Percentiles rank a stretch among this genome's conserved stretches.
phyloP scores from a whole-genome alignment of 768 basidiomycete genomes.

The Agrocybe chaxingu region DNA sequence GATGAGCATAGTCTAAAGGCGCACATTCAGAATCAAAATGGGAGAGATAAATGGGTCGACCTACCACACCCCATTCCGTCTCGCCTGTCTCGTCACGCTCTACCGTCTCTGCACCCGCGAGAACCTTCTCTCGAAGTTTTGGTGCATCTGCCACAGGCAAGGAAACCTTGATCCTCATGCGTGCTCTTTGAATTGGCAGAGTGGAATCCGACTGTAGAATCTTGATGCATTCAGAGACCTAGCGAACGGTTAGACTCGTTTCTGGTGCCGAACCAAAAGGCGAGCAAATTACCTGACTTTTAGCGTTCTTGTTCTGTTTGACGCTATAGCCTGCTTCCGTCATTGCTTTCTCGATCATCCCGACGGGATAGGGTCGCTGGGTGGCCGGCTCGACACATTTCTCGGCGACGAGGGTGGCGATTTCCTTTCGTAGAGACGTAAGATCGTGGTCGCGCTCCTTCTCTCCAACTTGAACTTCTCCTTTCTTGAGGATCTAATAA shows the following conservation, averaged over 20 bases:
- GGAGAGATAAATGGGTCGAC: slow-evolving; percentile 23
- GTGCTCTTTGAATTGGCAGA: slow-evolving; percentile 89
- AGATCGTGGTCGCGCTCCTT: slow-evolving; percentile 95
- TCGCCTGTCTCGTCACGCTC: slow-evolving; percentile 76
- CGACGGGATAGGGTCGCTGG: slow-evolving; percentile 85
- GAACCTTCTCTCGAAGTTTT: slow-evolving; percentile 64
- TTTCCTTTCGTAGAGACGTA: slow-evolving; percentile 76
- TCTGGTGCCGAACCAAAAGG: neutral
- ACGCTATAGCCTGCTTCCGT: slow-evolving; percentile 91
- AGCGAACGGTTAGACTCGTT: neutral
- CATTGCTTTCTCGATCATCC: slow-evolving; percentile 99
- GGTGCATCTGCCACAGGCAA: slow-evolving; percentile 69
- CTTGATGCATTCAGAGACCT: slow-evolving; percentile 91
- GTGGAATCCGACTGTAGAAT: slow-evolving; percentile 75
- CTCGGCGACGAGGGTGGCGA: slow-evolving; percentile 91
- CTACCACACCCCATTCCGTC: slow-evolving; percentile 85
- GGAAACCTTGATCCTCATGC: slow-evolving; percentile 86
- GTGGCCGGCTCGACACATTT: slow-evolving; percentile 94
- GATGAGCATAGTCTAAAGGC: slow-evolving; percentile 76
- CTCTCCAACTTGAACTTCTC: slow-evolving; percentile 95
- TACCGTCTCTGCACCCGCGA: slow-evolving; percentile 74
- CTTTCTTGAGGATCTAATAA: slow-evolving; percentile 85
- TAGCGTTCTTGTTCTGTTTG: slow-evolving; percentile 84
- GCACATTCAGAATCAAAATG: neutral
- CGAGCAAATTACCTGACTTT: slow-evolving; percentile 70